Evolutionary conservation across 2,329 filamentous ascomycete species (phyloP).

Genomic region (Sclerotinia spermophila): DNA sequence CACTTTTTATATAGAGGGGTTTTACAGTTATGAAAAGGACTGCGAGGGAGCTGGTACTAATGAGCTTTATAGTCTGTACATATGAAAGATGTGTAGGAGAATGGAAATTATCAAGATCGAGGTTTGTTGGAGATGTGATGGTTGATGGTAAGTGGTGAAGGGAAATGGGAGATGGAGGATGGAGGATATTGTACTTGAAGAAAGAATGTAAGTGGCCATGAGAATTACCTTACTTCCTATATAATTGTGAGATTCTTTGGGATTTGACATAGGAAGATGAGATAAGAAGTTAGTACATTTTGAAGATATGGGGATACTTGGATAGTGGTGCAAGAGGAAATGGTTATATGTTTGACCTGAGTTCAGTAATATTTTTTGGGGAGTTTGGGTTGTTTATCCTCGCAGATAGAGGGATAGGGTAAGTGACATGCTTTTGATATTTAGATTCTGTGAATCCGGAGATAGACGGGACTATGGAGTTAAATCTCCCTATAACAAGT

Average conservation of each 20-base stretch:
- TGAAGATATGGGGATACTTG: neutral
- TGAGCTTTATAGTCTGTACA: neutral
- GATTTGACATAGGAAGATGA: neutral
- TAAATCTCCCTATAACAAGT: neutral
- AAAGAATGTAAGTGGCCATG: fast-evolving
- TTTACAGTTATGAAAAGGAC: no score
- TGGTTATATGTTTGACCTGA: neutral
- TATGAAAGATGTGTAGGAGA: no score
- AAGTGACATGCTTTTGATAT: neutral
- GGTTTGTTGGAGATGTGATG: no score
- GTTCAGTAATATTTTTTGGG: no score
- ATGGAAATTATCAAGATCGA: no score
- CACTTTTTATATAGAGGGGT: neutral
- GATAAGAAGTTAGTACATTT: neutral
- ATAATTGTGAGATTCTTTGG: fast-evolving
- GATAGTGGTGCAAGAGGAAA: neutral
- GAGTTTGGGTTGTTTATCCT: no score
- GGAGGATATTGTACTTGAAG: no score
- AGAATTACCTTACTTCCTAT: fast-evolving
- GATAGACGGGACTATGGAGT: neutral
- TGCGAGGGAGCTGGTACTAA: neutral
- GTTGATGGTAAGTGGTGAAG: neutral
- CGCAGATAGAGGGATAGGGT: neutral
- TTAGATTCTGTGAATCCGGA: no score
- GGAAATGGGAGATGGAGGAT: no score